Evolutionary conservation across 2,329 filamentous ascomycete species (phyloP).

Genomic region (Diaporthe sp.): DNA sequence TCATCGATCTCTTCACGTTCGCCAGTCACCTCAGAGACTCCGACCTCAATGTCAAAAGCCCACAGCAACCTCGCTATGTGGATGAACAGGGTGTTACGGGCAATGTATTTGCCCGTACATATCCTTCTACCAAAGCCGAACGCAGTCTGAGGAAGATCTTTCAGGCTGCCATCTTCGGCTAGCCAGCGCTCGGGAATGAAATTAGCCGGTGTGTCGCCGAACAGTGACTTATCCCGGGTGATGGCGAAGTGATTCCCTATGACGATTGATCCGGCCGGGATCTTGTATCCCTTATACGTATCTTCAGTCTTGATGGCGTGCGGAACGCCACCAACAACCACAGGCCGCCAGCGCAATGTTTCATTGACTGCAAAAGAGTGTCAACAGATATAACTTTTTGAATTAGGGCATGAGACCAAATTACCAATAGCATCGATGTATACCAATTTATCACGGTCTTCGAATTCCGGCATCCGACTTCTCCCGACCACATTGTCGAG

Average conservation of each 20-base stretch:
- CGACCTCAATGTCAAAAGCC: background rate
- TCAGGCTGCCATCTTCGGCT: background rate
- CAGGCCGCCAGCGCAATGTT: background rate
- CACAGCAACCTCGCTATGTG: background rate
- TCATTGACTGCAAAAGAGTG: background rate
- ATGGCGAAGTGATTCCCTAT: background rate
- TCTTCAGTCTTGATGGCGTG: background rate
- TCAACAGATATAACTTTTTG: background rate
- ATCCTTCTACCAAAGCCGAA: background rate
- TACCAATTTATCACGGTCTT: background rate
- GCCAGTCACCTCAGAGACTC: background rate
- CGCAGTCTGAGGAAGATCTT: background rate
- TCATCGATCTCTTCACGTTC: background rate
- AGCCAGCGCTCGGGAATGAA: conserved; percentile 1
- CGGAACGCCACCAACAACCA: background rate
- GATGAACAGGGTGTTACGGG: background rate
- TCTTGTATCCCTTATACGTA: background rate
- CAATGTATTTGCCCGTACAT: background rate
- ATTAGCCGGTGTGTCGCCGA: background rate
- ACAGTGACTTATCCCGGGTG: background rate
- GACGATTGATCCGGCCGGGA: background rate
- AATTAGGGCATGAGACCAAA: too few species aligned
- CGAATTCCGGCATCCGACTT: background rate
- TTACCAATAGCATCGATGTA: background rate
- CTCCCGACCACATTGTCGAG: background rate